Evolutionary conservation across 345 rosid species (phyloP), one percentile per base, ranked within the genome.

Genomic region (Syzygium oleosum): DNA sequence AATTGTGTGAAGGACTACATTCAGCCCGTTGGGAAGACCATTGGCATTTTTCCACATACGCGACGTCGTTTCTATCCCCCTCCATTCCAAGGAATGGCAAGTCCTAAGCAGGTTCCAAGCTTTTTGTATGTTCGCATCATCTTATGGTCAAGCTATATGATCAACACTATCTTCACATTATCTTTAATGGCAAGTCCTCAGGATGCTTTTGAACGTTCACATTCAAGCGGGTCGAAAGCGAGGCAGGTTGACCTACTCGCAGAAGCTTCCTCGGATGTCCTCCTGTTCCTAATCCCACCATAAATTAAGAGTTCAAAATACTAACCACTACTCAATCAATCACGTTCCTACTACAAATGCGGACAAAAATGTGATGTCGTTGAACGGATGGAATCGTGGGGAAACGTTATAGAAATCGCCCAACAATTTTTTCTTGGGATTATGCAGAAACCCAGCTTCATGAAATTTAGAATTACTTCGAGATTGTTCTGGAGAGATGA

Each of bases 391-490:
- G 41, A 31, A 31, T 31, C 23, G 3, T 16, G 22, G 78, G 1
- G 12, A 68, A 31, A 31, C 3, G 0, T 68, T 31, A 10, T 0
- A 63, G 0, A 63, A 63, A 68, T 68, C 0, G 2, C 23, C 23
- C 19, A 31, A 34, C 34, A 4, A 17, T 7, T 17, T 31, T 52
- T 68, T 68, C 3, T 15, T 4, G 43, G 23, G 2, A 63, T 31
- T 12, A 0, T 1, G 0, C 8, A 4, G 46, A 31, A 9, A 68
- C 1, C 12, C 46, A 2, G 8, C 23, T 68, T 9, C 0, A 31
- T 10, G 1, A 31, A 31, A 68, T 31, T 68, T 68, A 68, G 22
- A 68, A 68, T 68, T 68, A 6, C 23, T 68, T 31, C 6, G 1
- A 63, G 77, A 15, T 63, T 1, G 0, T 29, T n/a, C 19, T 4